Percentiles rank a stretch among this genome's conserved stretches.
phyloP scores from a whole-genome alignment of 2,329 filamentous ascomycete species.

The Massarina eburnea region DNA sequence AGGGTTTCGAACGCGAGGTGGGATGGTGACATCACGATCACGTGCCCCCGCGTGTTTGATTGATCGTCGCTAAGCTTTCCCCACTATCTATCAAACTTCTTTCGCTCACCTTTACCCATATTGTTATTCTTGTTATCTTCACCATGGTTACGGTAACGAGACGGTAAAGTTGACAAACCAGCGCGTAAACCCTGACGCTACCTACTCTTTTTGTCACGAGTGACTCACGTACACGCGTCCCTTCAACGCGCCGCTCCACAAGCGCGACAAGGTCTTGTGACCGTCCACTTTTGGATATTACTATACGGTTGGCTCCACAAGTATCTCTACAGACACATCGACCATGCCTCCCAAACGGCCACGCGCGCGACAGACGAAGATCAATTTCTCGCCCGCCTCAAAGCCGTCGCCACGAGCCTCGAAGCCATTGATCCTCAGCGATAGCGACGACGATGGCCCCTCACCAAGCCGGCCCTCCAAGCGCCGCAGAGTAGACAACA shows the following conservation, averaged over 20 bases:
- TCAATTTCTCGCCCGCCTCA: slow-evolving; percentile 47
- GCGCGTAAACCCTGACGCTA: not conserved
- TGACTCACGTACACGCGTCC: not conserved
- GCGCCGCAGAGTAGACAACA: slow-evolving; percentile 23
- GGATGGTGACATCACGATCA: not conserved
- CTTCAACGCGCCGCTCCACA: not conserved
- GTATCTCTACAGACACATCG: not conserved
- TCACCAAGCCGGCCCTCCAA: slow-evolving; percentile 29
- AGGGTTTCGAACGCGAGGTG: not conserved
- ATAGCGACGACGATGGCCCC: slow-evolving; percentile 2
- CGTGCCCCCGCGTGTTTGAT: not conserved
- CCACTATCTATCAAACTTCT: no score
- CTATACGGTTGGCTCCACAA: no score
- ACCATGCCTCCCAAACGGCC: slow-evolving; percentile 28
- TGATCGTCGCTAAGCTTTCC: no score
- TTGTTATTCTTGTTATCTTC: not conserved
- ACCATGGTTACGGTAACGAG: not conserved
- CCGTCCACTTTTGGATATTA: not conserved
- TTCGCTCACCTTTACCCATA: not conserved
- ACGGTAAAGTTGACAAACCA: no score
- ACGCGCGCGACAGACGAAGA: slow-evolving; percentile 43
- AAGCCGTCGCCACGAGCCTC: slow-evolving; percentile 43
- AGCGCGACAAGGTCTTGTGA: not conserved
- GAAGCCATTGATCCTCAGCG: slow-evolving; percentile 29
- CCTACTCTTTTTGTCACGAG: not conserved